These are phyloP conservation scores for Hymenoscyphus fructigenus DNA, from an alignment of 2,329 filamentous ascomycete genomes.

Conservation along the genomic window DNA sequence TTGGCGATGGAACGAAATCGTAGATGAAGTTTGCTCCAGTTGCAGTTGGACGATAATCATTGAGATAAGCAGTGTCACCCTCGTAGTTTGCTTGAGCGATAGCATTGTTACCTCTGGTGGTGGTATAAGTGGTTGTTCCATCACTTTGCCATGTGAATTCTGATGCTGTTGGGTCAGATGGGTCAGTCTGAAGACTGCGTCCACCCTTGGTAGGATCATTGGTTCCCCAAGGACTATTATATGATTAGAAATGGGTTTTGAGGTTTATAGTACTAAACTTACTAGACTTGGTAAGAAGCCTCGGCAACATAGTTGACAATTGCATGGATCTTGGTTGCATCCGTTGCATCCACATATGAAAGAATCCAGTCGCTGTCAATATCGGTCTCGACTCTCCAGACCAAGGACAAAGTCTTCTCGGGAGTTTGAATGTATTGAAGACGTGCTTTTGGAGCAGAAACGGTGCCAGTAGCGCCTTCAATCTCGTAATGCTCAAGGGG, in stretches of 20 bases:
- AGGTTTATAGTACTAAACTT: constrained; percentile 22
- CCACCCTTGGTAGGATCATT: constrained; percentile 53
- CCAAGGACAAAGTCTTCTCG: constrained; percentile 47
- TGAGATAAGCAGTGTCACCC: constrained; percentile 45
- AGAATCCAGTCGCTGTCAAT: constrained; percentile 57
- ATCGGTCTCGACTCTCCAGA: constrained; percentile 61
- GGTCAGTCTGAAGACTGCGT: constrained; percentile 47
- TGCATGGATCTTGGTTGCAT: constrained; percentile 48
- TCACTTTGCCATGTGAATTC: constrained; percentile 54
- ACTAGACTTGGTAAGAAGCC: constrained; percentile 55
- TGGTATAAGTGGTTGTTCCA: constrained; percentile 49
- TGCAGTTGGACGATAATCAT: constrained; percentile 50
- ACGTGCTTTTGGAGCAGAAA: constrained; percentile 53
- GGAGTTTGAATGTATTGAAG: constrained; percentile 54
- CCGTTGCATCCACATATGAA: constrained; percentile 51
- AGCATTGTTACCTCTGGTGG: constrained; percentile 58
- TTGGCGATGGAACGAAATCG: constrained; percentile 39
- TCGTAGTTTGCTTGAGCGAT: constrained; percentile 53
- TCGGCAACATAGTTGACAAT: constrained; percentile 59
- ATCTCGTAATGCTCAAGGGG: constrained; percentile 35
- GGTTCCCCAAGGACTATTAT: constrained; percentile 48
- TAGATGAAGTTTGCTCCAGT: constrained; percentile 46
- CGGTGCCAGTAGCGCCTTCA: constrained; percentile 48
- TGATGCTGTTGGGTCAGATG: constrained; percentile 47
- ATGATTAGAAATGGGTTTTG: constrained; percentile 17